Percentiles rank a stretch among this genome's conserved stretches.
Conservation (phyloP, 768 basidiomycete genomes). For the Hygrophorus russula region DNA sequence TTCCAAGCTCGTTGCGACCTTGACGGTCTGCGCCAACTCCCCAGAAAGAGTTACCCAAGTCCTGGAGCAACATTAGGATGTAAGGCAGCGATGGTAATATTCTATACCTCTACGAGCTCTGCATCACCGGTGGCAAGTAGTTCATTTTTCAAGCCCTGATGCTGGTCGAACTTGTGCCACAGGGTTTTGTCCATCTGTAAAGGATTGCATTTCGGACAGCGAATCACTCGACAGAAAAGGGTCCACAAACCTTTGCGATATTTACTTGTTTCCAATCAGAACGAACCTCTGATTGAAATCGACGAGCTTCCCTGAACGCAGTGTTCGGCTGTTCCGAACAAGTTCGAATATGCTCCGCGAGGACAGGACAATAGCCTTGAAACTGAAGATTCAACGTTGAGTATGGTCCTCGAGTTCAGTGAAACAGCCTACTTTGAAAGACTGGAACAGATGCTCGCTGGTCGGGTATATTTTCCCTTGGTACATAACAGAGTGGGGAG, state of each 20-base stretch:
- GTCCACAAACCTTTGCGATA: constrained; percentile 38
- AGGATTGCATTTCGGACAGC: neutral
- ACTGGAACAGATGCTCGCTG: constrained; percentile 70
- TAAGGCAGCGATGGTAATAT: neutral
- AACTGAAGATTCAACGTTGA: constrained; percentile 29
- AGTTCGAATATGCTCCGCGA: constrained; percentile 61
- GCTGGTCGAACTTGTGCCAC: constrained; percentile 64
- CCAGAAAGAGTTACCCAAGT: constrained; percentile 74
- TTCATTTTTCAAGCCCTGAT: constrained; percentile 43
- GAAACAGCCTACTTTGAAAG: constrained; percentile 44
- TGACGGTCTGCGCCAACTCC: constrained; percentile 55
- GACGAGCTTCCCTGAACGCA: constrained; percentile 59
- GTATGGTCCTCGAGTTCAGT: neutral
- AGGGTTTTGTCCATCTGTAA: constrained; percentile 55
- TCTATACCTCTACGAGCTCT: constrained; percentile 54
- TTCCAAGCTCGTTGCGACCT: constrained; percentile 70
- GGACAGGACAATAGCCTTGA: constrained; percentile 41
- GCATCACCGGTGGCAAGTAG: constrained; percentile 57
- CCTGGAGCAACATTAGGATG: constrained; percentile 23
- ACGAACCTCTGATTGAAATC: constrained; percentile 49
- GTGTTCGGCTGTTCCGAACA: constrained; percentile 51
- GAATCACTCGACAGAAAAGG: neutral
- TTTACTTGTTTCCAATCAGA: constrained; percentile 62
- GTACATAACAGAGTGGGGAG: constrained; percentile 50
- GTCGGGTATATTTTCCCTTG: constrained; percentile 60